phyloP scores from a whole-genome alignment of 805 yeast species.

The Candida nemodendra region DNA sequence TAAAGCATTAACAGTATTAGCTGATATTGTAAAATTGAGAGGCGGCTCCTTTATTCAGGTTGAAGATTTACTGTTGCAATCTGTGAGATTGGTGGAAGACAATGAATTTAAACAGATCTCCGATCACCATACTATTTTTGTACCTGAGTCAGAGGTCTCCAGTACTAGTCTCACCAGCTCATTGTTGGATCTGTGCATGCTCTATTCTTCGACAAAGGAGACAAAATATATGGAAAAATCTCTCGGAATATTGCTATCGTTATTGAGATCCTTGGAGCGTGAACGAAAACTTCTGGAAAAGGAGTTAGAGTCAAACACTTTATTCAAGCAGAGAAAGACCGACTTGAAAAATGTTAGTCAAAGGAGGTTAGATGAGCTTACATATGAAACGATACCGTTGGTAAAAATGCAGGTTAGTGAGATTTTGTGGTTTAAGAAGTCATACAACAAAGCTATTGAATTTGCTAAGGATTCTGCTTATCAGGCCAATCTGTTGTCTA shows the following conservation, averaged over 20 bases:
- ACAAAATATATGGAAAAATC: constrained; percentile 25
- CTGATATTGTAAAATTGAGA: constrained; percentile 28
- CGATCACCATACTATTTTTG: constrained; percentile 16
- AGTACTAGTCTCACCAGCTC: constrained; percentile 27
- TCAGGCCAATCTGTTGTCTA: constrained; percentile 30
- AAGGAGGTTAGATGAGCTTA: constrained; percentile 24
- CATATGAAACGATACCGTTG: constrained; percentile 35
- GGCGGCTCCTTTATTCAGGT: constrained; percentile 23
- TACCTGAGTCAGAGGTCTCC: constrained; percentile 24
- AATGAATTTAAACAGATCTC: constrained; percentile 20
- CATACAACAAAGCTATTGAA: constrained; percentile 36
- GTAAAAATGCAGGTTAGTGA: constrained; percentile 43
- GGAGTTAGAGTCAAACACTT: constrained; percentile 13
- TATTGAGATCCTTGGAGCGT: constrained; percentile 29
- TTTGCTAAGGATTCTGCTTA: constrained; percentile 40
- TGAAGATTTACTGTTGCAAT: constrained; percentile 31
- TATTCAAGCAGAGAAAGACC: constrained; percentile 14
- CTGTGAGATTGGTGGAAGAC: constrained; percentile 25
- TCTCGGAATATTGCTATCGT: constrained; percentile 36
- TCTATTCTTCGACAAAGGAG: constrained; percentile 28
- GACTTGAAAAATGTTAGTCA: constrained; percentile 15
- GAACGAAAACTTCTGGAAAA: constrained; percentile 22
- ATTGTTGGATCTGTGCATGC: constrained; percentile 29
- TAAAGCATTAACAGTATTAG: constrained; percentile 36
- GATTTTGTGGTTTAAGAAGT: constrained; percentile 37